These are phyloP conservation scores for Nitzschia putrida DNA, from an alignment of 108 stramenopile species.

Conservation along the genomic window DNA sequence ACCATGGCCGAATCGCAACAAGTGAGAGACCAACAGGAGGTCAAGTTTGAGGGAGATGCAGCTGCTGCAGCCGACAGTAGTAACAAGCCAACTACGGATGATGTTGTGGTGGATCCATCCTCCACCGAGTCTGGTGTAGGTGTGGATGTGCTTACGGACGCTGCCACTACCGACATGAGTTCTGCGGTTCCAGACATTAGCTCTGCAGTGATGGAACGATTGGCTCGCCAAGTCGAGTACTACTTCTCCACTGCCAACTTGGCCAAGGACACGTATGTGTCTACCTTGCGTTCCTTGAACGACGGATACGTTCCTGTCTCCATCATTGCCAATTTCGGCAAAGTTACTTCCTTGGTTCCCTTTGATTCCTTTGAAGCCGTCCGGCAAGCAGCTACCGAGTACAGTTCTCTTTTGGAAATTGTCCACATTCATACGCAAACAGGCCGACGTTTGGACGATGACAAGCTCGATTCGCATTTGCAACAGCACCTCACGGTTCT, in stretches of 20 bases:
- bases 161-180: neutral
- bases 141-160: too few species aligned
- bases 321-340: constrained; percentile 59
- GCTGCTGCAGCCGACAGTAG: neutral
- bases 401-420: constrained; percentile 48
- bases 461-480: constrained; percentile 1
- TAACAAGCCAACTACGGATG: neutral
- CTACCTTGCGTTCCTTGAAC: constrained; percentile 48
- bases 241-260: constrained; percentile 60
- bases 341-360: constrained; percentile 44
- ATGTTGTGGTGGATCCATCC: neutral
- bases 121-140: too few species aligned
- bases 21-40: neutral
- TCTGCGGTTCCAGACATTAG: constrained; percentile 8
- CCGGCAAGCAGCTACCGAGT: constrained; percentile 25
- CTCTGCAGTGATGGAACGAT: constrained; percentile 10
- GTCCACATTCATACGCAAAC: constrained; percentile 42
- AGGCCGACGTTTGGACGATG: constrained; percentile 26
- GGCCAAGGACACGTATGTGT: constrained; percentile 51
- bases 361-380: constrained; percentile 29
- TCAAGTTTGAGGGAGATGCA: neutral
- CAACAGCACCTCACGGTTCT: neutral
- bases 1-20: neutral
- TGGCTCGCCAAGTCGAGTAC: constrained; percentile 56
- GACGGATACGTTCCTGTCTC: constrained; percentile 60